Conservation (phyloP, 2,329 filamentous ascomycete species). For the Colletotrichum nymphaeae region DNA sequence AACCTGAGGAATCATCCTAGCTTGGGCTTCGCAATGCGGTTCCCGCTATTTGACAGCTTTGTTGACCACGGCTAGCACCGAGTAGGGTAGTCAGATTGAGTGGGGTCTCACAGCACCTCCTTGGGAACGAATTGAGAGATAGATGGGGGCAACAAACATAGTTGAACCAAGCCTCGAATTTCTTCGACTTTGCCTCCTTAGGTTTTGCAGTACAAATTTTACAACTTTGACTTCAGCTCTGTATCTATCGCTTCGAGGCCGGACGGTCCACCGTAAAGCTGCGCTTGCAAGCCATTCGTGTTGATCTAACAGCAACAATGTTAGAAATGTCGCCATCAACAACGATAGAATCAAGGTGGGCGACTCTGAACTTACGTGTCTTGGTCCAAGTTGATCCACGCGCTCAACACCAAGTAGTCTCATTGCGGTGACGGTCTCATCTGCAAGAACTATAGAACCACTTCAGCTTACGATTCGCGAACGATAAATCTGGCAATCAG, state of each 20-base stretch:
- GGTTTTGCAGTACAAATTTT: background rate
- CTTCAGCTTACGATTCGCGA: background rate
- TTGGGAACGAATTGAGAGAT: background rate
- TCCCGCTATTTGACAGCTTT: background rate
- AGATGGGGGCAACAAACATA: background rate
- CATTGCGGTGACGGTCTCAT: constrained; percentile 42
- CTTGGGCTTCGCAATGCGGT: background rate
- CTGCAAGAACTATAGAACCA: constrained; percentile 38
- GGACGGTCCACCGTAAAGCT: constrained; percentile 37
- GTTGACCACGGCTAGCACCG: background rate
- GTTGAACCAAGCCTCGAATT: background rate
- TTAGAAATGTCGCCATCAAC: background rate
- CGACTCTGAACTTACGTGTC: constrained; percentile 38
- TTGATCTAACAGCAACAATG: constrained; percentile 25
- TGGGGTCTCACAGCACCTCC: background rate
- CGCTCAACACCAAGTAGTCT: constrained; percentile 40
- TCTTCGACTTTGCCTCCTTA: background rate
- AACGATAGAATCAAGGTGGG: background rate
- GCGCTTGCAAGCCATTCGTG: constrained; percentile 28
- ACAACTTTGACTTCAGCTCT: constrained; percentile 19
- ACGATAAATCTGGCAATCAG: fast-evolving
- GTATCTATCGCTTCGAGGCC: constrained; percentile 38
- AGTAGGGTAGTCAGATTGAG: background rate
- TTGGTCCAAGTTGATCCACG: constrained; percentile 38
- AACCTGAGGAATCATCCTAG: background rate